Conservation (phyloP, 2,329 filamentous ascomycete genomes). For the Fonsecaea multimorphosa region DNA sequence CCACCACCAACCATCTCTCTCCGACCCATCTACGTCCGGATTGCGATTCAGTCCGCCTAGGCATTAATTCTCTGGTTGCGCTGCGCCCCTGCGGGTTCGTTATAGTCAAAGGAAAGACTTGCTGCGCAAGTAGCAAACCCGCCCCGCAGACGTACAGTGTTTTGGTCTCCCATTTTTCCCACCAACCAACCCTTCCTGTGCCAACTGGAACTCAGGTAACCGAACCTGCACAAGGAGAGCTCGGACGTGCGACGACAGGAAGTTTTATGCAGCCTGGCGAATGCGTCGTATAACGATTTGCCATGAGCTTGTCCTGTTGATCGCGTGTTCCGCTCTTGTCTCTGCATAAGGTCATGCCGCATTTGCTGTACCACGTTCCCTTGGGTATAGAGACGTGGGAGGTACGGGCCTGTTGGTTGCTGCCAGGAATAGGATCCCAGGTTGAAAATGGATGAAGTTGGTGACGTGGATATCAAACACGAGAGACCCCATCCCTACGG, state of each 20-base stretch:
- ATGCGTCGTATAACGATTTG: slow-evolving; percentile 30
- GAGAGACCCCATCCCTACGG: slow-evolving; percentile 35
- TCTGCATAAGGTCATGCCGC: slow-evolving; percentile 35
- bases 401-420: slow-evolving; percentile 29
- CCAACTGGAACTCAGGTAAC: slow-evolving; percentile 23
- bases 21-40: slow-evolving; percentile 6
- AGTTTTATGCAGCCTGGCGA: slow-evolving; percentile 30
- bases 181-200: slow-evolving; percentile 21
- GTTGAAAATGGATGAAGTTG: slow-evolving; percentile 37
- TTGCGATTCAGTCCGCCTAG: slow-evolving; percentile 20
- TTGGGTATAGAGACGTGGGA: slow-evolving; percentile 37
- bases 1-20: slow-evolving; percentile 14
- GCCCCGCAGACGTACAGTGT: slow-evolving; percentile 11
- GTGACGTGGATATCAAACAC: slow-evolving; percentile 38
- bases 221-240: slow-evolving; percentile 7
- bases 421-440: slow-evolving; percentile 24
- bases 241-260: slow-evolving; percentile 29
- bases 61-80: slow-evolving; percentile 25
- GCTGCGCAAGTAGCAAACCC: slow-evolving; percentile 23
- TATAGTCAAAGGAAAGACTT: slow-evolving; percentile 11
- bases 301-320: slow-evolving; percentile 35
- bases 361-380: slow-evolving; percentile 34
- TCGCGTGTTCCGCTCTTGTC: slow-evolving; percentile 21
- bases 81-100: slow-evolving; percentile 28
- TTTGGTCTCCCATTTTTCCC: slow-evolving; percentile 25